phyloP scores from a whole-genome alignment of 2,329 filamentous ascomycete species.

The Pyricularia pennisetigena region DNA sequence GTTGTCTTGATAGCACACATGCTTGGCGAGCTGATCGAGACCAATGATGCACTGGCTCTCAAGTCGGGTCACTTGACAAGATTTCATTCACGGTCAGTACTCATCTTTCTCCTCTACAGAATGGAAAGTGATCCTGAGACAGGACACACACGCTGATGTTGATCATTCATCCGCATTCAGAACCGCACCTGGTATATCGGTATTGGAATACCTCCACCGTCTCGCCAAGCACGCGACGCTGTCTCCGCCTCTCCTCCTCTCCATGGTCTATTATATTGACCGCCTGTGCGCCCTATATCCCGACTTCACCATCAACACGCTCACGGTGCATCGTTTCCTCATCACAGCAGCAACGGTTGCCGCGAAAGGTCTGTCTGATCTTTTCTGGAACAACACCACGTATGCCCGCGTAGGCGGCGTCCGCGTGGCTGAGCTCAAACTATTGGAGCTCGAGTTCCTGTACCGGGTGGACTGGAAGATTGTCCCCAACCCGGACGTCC shows the following conservation, averaged over 20 bases:
- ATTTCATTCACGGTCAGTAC: constrained; percentile 77
- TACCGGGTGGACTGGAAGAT: constrained; percentile 94
- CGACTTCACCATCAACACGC: constrained; percentile 89
- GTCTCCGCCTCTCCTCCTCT: constrained; percentile 85
- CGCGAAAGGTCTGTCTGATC: constrained; percentile 90
- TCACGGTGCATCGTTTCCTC: constrained; percentile 94
- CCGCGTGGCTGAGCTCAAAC: constrained; percentile 76
- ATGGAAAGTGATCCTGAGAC: background rate
- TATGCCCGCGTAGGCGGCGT: constrained; percentile 93
- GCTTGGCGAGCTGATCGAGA: constrained; percentile 87
- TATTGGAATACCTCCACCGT: constrained; percentile 85
- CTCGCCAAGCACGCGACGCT: constrained; percentile 90
- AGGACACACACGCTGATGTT: constrained; percentile 12
- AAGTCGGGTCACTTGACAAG: constrained; percentile 79
- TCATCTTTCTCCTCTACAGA: background rate
- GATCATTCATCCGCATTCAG: constrained; percentile 18
- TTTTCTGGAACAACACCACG: constrained; percentile 96
- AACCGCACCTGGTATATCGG: constrained; percentile 79
- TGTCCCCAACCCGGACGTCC: constrained; percentile 85
- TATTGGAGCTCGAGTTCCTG: constrained; percentile 88
- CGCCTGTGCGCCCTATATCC: constrained; percentile 85
- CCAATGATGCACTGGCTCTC: constrained; percentile 82
- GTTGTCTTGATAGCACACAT: constrained; percentile 89
- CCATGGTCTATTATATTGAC: constrained; percentile 99
- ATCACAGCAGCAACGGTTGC: constrained; percentile 94